Percentiles rank a stretch among this genome's conserved stretches.
Evolutionary conservation across 2,329 filamentous ascomycete genomes (phyloP).

Genomic region (Tolypocladium endophyticum): DNA sequence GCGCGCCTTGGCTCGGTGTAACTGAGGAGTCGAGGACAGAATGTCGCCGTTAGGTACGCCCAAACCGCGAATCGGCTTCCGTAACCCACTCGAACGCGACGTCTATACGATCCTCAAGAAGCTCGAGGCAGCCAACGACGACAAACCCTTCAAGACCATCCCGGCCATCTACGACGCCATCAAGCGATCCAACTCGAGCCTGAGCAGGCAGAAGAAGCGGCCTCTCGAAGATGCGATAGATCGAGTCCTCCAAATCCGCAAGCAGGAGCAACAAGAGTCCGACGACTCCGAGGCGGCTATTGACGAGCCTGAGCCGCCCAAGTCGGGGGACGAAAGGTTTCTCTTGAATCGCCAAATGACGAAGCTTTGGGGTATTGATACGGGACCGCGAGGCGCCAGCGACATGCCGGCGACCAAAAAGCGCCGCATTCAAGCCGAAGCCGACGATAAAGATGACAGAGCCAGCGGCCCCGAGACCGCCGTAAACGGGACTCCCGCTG

Average conservation of each 20-base stretch:
- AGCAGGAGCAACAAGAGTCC: constrained; percentile 51
- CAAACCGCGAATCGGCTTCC: constrained; percentile 9
- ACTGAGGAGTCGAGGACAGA: neutral
- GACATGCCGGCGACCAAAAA: constrained; percentile 20
- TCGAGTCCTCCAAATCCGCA: constrained; percentile 63
- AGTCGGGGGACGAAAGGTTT: constrained; percentile 23
- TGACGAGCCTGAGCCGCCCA: constrained; percentile 26
- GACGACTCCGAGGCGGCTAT: constrained; percentile 39
- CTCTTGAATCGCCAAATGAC: constrained; percentile 31
- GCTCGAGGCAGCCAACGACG: constrained; percentile 55
- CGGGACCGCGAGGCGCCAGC: constrained; percentile 4
- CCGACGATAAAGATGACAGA: constrained; percentile 11
- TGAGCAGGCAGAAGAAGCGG: constrained; percentile 74
- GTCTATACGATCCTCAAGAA: constrained; percentile 74
- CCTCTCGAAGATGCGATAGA: constrained; percentile 79
- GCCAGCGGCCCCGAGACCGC: constrained; percentile 1
- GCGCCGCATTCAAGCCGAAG: constrained; percentile 17
- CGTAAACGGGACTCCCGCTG: neutral
- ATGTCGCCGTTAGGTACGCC: neutral
- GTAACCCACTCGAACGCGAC: constrained; percentile 47
- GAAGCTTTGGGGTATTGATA: constrained; percentile 23
- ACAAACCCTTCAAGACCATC: constrained; percentile 37
- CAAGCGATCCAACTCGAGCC: constrained; percentile 74
- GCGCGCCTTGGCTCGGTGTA: neutral
- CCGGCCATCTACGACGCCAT: constrained; percentile 66